Evolutionary conservation across 1,139 yeast genomes (phyloP).

Genomic region (Entelexis sorbosivorans): DNA sequence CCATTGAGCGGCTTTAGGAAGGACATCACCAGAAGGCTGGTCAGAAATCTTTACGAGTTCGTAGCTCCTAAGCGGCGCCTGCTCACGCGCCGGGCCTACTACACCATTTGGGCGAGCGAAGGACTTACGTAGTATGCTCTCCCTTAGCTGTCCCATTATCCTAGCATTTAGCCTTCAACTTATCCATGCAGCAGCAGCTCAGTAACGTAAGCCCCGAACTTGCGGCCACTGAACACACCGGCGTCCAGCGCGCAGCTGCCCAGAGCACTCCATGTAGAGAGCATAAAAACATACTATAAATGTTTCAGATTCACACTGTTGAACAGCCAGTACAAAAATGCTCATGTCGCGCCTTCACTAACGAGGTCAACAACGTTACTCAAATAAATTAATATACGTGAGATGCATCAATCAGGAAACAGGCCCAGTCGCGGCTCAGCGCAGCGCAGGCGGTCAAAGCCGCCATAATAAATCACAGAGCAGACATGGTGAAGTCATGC

Average conservation of each 20-base stretch:
- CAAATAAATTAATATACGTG: not conserved
- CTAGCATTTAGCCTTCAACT: not conserved
- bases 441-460: not conserved
- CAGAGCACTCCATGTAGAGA: no score
- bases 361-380: not conserved
- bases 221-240: no score
- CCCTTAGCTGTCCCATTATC: conserved; percentile 2
- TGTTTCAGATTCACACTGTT: no score
- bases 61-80: no score
- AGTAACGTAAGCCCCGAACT: conserved; percentile 2
- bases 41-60: not conserved
- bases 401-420: not conserved
- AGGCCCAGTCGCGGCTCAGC: not conserved
- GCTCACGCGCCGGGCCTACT: not conserved
- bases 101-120: not conserved
- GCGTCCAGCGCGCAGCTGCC: no score
- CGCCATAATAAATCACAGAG: conserved; percentile 9
- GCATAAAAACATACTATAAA: no score
- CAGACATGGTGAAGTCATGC: conserved; percentile 81
- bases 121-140: conserved; percentile 1
- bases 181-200: not conserved
- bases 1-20: not conserved
- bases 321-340: no score
- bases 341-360: no score
- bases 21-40: not conserved